Evolutionary conservation across 2,329 filamentous ascomycete genomes (phyloP), one percentile per base, ranked within the genome.

Genomic region (Diaporthe vaccinii): DNA sequence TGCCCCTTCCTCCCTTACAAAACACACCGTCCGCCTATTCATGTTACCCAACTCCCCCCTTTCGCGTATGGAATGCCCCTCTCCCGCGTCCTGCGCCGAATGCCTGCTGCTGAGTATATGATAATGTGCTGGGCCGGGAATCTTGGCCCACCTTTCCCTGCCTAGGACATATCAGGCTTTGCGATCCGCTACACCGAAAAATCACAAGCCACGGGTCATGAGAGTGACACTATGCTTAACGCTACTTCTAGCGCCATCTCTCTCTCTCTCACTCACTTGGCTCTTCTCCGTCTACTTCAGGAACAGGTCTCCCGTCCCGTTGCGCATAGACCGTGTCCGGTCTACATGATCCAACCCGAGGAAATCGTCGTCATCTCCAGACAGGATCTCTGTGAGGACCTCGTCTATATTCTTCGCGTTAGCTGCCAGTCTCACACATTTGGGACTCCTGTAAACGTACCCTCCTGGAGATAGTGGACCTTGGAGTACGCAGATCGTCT

Each of bases 391-490:
- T 85, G 84, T 92, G 36, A 93, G 83, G 68, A 91, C 84, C 80
- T 92, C 89, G 78, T 92, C 91, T 93, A 74, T 10, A 61, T 25
- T 14, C 14, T 28, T 55, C 76, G 31, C 7, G n/a, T 73, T 46
- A 73, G 71, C 59, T 46, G 5, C 83, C 78, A 81, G 83, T 81
- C 6, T 28, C 20, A 22, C 15, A 17, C 4, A 36, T 17, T 8
- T 10, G 25, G 17, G 25, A 5, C 15, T n/a, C 28, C 12, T n/a
- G 25, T 67, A 17, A 14, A 68, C 92, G 88, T 86, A 98, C 96
- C 95, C 85, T 98, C 97, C 79, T 93, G 92, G 62, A 99, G 87
- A 85, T 97, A 97, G 76, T 91, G 90, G 36, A 95, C 93, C 81
- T 93, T 95, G 53, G 93, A 92, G 84, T 94, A 97, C 57, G 88